Evolutionary conservation across 2,329 filamentous ascomycete species (phyloP), one percentile per base, ranked within the genome.

Genomic region (Aspergillus transmontanensis): DNA sequence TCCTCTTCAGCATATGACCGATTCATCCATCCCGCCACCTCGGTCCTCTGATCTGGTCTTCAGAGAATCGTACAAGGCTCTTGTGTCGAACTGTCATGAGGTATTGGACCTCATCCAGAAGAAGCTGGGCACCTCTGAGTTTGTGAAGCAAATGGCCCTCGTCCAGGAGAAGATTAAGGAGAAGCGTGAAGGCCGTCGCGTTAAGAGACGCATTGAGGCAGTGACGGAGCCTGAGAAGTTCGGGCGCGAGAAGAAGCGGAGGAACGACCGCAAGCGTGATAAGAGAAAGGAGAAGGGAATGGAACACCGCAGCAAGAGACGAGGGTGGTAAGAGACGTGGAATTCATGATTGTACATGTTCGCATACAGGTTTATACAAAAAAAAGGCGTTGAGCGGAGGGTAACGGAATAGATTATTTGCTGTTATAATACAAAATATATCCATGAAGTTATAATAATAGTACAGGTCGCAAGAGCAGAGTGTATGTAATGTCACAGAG

Each of bases 131-230:
- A 92, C 90, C 2, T 86, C 88, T 1, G 87, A 87, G 65, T 99
- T 94, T 79, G 88, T 94, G n/a, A 83, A 85, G 60, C 85, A 89
- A 53, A 83, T 98, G 73, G 78, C 91, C 45, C 85, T 85, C 46
- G 92, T 96, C 7, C 87, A 92, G 64, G 88, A 90, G 58, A 86
- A 84, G 19, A 89, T 95, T n/a, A 87, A 86, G 72, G 84, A 85
- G 67, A 87, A 90, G 72, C 84, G 95, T 68, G 87, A 92, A 74
- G 87, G 89, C 72, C 83, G 96, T 67, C 87, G 90, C 59, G 87
- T 85, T 67, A 99, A 99, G 86, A 87, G 95, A 72, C 92, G 92
- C 79, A 92, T 98, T 67, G 94, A 96, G 75, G 92, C 92, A 12
- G 89, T 99, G 28, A 86, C 86, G 57, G 87, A 90, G 73, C 95